Evolutionary conservation across 495 filamentous ascomycete species (phyloP).

Genomic region (Xylaria telfairii): DNA sequence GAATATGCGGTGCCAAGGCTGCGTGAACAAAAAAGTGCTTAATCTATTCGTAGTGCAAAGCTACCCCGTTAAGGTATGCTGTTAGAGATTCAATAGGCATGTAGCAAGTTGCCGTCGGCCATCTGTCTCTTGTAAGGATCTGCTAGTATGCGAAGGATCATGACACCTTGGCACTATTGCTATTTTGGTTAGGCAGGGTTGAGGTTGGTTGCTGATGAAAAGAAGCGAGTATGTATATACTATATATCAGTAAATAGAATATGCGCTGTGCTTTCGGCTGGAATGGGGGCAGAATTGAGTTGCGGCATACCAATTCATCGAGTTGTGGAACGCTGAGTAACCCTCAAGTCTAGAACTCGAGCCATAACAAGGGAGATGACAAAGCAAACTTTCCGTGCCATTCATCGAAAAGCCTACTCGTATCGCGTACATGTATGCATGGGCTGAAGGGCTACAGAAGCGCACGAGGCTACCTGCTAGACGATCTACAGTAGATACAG

Average conservation of each 20-base stretch:
- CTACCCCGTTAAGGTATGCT: neutral
- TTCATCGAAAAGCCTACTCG: neutral
- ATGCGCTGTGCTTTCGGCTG: neutral
- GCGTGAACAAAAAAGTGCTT: constrained; percentile 2
- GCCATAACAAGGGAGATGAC: neutral
- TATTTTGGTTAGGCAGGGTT: neutral
- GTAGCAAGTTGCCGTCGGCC: neutral
- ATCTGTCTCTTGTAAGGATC: neutral
- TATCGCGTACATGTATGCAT: neutral
- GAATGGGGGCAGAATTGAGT: neutral
- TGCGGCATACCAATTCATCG: neutral
- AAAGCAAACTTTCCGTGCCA: neutral
- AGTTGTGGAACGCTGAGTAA: neutral
- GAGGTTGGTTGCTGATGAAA: neutral
- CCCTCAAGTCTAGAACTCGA: neutral
- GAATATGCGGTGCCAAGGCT: neutral
- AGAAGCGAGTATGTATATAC: neutral
- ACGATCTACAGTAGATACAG: neutral
- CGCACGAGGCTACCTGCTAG: neutral
- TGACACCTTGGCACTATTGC: constrained; percentile 4
- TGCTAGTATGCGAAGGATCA: neutral
- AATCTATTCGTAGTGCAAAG: constrained; percentile 1
- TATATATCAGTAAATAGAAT: neutral
- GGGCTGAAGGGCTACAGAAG: neutral
- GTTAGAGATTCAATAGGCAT: neutral